phyloP scores from a whole-genome alignment of 1,139 yeast species.

The Suhomyces coccinellae region DNA sequence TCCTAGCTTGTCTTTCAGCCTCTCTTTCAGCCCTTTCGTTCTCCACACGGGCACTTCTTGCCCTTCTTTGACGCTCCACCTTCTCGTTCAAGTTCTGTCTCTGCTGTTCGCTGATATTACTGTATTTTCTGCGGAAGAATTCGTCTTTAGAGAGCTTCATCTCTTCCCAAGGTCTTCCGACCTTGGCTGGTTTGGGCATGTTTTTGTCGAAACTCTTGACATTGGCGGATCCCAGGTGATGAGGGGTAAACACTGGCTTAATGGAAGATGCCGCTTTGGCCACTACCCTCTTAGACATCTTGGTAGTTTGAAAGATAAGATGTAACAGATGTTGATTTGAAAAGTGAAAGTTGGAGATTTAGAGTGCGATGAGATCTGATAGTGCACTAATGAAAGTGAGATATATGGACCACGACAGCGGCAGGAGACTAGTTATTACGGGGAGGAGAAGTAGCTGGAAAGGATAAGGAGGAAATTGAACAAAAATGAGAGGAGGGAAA shows the following conservation, averaged over 20 bases:
- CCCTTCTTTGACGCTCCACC: slow-evolving; percentile 37
- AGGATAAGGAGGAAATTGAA: too few species aligned
- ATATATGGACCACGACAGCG: too few species aligned
- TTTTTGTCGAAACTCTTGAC: slow-evolving; percentile 19
- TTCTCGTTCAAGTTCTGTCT: slow-evolving; percentile 34
- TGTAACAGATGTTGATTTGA: background rate
- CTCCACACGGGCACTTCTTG: slow-evolving; percentile 12
- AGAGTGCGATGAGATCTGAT: too few species aligned
- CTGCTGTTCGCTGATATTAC: slow-evolving; percentile 30
- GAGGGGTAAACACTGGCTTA: slow-evolving; percentile 21
- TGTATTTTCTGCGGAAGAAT: slow-evolving; percentile 43
- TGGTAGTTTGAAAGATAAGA: background rate
- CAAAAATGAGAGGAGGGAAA: too few species aligned
- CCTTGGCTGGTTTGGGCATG: slow-evolving; percentile 18
- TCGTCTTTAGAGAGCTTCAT: slow-evolving; percentile 41
- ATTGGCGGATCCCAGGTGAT: slow-evolving; percentile 16
- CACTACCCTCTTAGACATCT: slow-evolving; percentile 6
- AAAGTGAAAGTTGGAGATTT: too few species aligned
- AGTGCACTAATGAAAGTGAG: too few species aligned
- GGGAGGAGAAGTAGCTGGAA: too few species aligned
- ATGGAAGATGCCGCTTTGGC: slow-evolving; percentile 2
- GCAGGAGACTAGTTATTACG: too few species aligned
- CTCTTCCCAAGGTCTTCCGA: slow-evolving; percentile 41
- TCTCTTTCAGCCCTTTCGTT: slow-evolving; percentile 56
- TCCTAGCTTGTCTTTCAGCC: slow-evolving; percentile 48